A percentile compares a stretch with the other conserved stretches of the same genome.
phyloP scores from a whole-genome alignment of 208 protist genomes.

The Leishmania martiniquensis region DNA sequence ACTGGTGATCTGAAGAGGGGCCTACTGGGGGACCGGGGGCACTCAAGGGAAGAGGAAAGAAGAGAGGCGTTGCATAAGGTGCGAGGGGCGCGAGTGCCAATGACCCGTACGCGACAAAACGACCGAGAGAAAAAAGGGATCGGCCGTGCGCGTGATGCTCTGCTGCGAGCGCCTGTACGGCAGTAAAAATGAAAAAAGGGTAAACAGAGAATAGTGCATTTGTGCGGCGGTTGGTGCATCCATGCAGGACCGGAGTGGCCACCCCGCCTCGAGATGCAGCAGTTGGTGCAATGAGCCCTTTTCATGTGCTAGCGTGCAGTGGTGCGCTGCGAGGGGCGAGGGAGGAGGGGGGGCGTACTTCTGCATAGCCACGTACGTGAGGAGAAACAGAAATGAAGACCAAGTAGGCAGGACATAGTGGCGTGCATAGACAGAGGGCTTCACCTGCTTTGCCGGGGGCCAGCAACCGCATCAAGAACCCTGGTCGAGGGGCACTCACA shows the following conservation, averaged over 20 bases:
- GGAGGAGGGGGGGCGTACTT: neutral
- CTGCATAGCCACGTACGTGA: neutral
- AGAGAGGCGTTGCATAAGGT: neutral
- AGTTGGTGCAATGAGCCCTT: neutral
- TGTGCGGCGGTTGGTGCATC: neutral
- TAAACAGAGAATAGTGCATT: neutral
- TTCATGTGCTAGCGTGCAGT: neutral
- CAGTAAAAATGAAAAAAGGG: neutral
- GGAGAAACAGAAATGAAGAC: neutral
- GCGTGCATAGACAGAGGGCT: too few species aligned
- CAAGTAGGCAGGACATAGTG: too few species aligned
- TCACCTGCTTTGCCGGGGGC: neutral
- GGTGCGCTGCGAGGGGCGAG: neutral
- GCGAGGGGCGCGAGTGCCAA: neutral
- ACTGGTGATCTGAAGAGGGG: neutral
- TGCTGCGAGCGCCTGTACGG: too few species aligned
- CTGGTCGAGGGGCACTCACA: too few species aligned
- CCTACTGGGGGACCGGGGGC: neutral
- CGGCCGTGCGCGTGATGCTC: neutral
- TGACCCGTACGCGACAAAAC: neutral
- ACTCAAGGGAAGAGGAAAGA: neutral
- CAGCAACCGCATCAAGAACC: neutral
- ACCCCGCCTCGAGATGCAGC: neutral
- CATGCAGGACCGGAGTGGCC: neutral
- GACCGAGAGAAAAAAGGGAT: neutral